These are phyloP conservation scores for Phaeosphaeriaceae sp. DNA, from an alignment of 2,329 filamentous ascomycete species.

Conservation along the genomic window DNA sequence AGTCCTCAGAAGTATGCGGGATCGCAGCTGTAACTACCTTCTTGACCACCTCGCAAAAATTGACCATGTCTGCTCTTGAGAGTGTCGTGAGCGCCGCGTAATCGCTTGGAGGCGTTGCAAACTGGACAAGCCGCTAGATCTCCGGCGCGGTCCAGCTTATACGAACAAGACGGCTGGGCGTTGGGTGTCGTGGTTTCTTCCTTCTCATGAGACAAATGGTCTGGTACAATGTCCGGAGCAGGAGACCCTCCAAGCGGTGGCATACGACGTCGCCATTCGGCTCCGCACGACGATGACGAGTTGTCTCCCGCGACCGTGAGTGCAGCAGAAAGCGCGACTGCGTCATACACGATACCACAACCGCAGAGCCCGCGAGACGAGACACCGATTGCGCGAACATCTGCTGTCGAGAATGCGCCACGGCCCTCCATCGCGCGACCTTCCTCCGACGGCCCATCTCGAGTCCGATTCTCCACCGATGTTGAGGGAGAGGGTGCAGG, in stretches of 20 bases:
- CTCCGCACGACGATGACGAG: constrained; percentile 34
- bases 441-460: constrained; percentile 36
- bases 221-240: constrained; percentile 34
- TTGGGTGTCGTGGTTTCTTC: constrained; percentile 5
- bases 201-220: constrained; percentile 27
- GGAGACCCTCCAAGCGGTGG: constrained; percentile 35
- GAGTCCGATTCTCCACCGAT: constrained; percentile 49
- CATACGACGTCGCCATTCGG: constrained; percentile 39
- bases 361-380: constrained; percentile 15
- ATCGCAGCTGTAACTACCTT: not conserved
- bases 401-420: constrained; percentile 28
- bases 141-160: constrained; percentile 4
- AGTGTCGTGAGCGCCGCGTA: constrained; percentile 22
- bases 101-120: constrained; percentile 16
- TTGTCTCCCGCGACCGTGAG: constrained; percentile 12
- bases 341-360: constrained; percentile 23
- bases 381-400: constrained; percentile 24
- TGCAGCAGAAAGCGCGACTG: constrained; percentile 13
- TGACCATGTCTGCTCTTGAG: constrained; percentile 1
- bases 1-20: not conserved
- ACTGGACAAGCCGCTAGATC: constrained; percentile 26
- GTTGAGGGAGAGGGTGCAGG: constrained; percentile 32
- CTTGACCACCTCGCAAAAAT: not conserved
- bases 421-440: constrained; percentile 33
- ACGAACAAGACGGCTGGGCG: constrained; percentile 10